A percentile compares a stretch with the other conserved stretches of the same genome.
phyloP scores from a whole-genome alignment of 768 basidiomycete species.

The Candolleomyces aberdarensis region DNA sequence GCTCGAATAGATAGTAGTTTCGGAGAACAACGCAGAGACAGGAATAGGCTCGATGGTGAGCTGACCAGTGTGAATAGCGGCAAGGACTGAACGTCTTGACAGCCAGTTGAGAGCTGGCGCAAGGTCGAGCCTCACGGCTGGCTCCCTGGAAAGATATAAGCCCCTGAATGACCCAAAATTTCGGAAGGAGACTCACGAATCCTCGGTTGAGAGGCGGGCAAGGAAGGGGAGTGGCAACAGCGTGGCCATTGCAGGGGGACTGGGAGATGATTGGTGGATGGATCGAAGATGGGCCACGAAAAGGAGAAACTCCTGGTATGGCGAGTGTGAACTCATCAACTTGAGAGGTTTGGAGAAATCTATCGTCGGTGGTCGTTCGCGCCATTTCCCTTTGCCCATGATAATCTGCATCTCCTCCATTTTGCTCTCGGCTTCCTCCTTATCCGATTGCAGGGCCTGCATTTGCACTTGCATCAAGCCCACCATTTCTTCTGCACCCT shows the following conservation, averaged over 20 bases:
- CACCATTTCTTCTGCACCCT: slow-evolving; percentile 84
- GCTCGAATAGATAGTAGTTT: slow-evolving; percentile 37
- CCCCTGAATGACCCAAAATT: slow-evolving; percentile 9
- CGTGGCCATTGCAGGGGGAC: slow-evolving; percentile 66
- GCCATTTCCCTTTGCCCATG: slow-evolving; percentile 72
- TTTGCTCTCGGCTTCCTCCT: slow-evolving; percentile 55
- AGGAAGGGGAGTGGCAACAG: slow-evolving; percentile 80
- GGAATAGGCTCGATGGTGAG: slow-evolving; percentile 86
- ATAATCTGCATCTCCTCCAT: slow-evolving; percentile 45
- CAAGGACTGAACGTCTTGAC: slow-evolving; percentile 77
- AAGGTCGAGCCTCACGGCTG: slow-evolving; percentile 88
- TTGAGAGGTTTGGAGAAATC: slow-evolving; percentile 32
- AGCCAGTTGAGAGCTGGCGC: slow-evolving; percentile 94
- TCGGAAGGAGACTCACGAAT: slow-evolving; percentile 60
- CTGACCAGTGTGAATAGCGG: slow-evolving; percentile 85
- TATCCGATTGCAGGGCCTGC: slow-evolving; percentile 69
- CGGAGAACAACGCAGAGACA: slow-evolving; percentile 54
- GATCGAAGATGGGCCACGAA: slow-evolving; percentile 77
- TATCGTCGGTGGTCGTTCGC: slow-evolving; percentile 34
- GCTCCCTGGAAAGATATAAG: slow-evolving; percentile 56
- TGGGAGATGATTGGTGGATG: slow-evolving; percentile 57
- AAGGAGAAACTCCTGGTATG: slow-evolving; percentile 76
- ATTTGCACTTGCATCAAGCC: slow-evolving; percentile 81
- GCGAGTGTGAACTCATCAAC: slow-evolving; percentile 64
- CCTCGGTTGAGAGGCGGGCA: slow-evolving; percentile 70